Base-by-base conservation (phyloP, 1,284 basidiomycete species). In the Cutaneotrichosporon mucoides region DNA sequence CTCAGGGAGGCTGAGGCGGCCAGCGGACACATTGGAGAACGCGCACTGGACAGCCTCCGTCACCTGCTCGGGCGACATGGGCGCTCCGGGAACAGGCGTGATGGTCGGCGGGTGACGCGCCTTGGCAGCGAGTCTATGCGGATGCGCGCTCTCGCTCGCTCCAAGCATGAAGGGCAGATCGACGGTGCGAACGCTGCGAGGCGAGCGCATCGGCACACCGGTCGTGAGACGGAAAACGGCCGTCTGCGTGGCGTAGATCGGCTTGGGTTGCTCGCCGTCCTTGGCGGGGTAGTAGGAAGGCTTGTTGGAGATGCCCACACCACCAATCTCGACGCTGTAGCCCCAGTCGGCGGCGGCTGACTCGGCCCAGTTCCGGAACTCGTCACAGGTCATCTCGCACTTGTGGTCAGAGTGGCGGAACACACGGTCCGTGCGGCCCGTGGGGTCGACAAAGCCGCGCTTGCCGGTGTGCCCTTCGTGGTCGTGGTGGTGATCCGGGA, bases 361-460 rank as follows among this genome's bases (percentile, higher is more conserved):
- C 33, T 77, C 68, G 12, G 73, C 92, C 88, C 90, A 96, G 8
- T 70, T 67, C 36, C 77, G 72, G 73, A 94, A 96, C 73, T 96
- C 93, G 3, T 84, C 83, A 0, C 79, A 76, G 0, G 90, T 95
- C 89, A 90, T 95, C 76, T 97, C 93, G 68, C 95, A 90, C 73
- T 94, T 90, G 78, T 97, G 94, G 70, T 96, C 93, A 16, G 80
- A 74, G 72, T 97, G 74, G 16, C 94, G 72, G 73, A 83, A 84
- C 24, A 81, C 75, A 9, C 82, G 76, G 49, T 78, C 69, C 6
- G 82, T 84, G n/a, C 90, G 83, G 48, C 84, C 78, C 0, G 91
- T 93, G 5, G 91, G 86, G 75, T 96, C 93, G 0, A 77, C 81
- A 70, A 81, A 87, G 0, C 90, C 90, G n/a, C 68, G 66, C 52